Evolutionary conservation across 2,329 filamentous ascomycete genomes (phyloP).

Genomic region (Colletotrichum limetticola): DNA sequence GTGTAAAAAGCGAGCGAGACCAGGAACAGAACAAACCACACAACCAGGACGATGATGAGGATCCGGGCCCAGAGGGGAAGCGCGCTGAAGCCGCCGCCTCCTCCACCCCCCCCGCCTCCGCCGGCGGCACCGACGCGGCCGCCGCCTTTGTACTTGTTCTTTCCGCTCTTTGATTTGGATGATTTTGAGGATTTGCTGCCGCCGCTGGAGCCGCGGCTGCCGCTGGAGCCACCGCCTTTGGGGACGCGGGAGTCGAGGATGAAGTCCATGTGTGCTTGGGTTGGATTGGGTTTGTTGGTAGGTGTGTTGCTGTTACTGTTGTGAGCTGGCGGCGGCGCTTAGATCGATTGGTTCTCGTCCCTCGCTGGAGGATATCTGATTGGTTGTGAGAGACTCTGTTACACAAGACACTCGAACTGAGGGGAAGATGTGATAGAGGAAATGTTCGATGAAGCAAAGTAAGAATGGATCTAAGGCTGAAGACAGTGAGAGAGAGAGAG

Average conservation of each 20-base stretch:
- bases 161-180: slow-evolving; percentile 13
- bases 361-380: background rate
- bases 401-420: background rate
- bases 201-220: slow-evolving; percentile 1
- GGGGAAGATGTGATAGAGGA: background rate
- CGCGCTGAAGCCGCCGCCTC: slow-evolving; percentile 12
- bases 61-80: slow-evolving; percentile 34
- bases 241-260: slow-evolving; percentile 21
- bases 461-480: background rate
- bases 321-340: too few relatives aligned
- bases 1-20: slow-evolving; percentile 9
- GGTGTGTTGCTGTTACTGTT: background rate
- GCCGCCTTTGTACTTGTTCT: slow-evolving; percentile 24
- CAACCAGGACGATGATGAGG: slow-evolving; percentile 32
- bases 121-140: slow-evolving; percentile 8
- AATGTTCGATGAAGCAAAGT: background rate
- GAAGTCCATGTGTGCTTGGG: slow-evolving; percentile 9
- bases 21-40: slow-evolving; percentile 29
- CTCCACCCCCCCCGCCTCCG: background rate
- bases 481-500: background rate
- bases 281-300: background rate
- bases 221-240: slow-evolving; percentile 28
- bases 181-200: background rate
- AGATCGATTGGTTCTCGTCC: background rate
- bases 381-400: background rate